Percentiles rank a stretch among this genome's conserved stretches.
These are phyloP conservation scores for Tuber aestivum DNA, from an alignment of 495 filamentous ascomycete species.

Conservation along the genomic window DNA sequence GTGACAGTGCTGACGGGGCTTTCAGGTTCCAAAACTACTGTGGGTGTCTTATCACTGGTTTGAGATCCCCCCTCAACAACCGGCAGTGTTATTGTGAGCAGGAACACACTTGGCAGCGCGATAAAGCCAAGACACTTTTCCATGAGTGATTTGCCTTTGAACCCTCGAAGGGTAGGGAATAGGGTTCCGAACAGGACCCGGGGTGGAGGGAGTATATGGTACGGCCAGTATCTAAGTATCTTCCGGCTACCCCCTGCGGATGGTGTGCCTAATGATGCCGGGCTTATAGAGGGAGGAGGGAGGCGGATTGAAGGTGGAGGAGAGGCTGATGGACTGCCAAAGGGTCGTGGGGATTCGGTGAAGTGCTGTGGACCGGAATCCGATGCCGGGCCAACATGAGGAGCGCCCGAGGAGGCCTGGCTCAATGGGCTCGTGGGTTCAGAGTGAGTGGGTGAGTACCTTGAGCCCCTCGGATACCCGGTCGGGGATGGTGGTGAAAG, in stretches of 20 bases:
- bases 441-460: slow-evolving; percentile 26
- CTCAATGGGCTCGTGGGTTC: slow-evolving; percentile 30
- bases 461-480: slow-evolving; percentile 15
- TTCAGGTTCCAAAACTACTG: slow-evolving; percentile 22
- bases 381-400: neutral
- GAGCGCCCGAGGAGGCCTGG: slow-evolving; percentile 39
- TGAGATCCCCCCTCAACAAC: slow-evolving; percentile 51
- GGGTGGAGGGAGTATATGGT: slow-evolving; percentile 62
- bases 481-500: slow-evolving; percentile 26
- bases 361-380: slow-evolving; percentile 45
- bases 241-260: slow-evolving; percentile 38
- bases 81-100: slow-evolving; percentile 86
- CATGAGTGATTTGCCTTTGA: slow-evolving; percentile 67
- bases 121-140: slow-evolving; percentile 71
- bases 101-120: slow-evolving; percentile 80
- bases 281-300: slow-evolving; percentile 51
- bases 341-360: slow-evolving; percentile 50
- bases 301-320: slow-evolving; percentile 53
- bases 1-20: slow-evolving; percentile 1
- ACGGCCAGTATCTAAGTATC: slow-evolving; percentile 64
- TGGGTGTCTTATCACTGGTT: neutral
- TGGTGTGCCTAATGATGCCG: slow-evolving; percentile 41
- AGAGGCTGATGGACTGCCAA: slow-evolving; percentile 46
- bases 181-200: slow-evolving; percentile 64
- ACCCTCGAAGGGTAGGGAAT: slow-evolving; percentile 80